These are phyloP conservation scores for Dissoconium aciculare DNA, from an alignment of 2,329 filamentous ascomycete genomes.

Conservation along the genomic window DNA sequence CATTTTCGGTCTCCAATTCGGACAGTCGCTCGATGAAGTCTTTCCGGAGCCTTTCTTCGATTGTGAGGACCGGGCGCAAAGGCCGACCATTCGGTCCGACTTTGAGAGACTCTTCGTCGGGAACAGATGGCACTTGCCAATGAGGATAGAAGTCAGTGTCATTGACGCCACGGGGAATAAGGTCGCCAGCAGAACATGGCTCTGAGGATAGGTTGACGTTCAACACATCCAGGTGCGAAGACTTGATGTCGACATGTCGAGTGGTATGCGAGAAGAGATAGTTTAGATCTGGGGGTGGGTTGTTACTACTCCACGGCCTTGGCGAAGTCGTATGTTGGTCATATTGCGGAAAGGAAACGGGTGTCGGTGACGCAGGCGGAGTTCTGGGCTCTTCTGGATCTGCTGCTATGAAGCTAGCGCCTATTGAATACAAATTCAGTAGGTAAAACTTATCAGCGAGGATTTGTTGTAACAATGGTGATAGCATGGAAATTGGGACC, in stretches of 20 bases:
- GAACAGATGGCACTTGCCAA: too few species aligned
- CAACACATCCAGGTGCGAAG: conserved; percentile 27
- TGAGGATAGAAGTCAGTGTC: conserved; percentile 27
- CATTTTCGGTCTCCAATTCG: conserved; percentile 41
- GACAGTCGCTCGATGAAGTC: conserved; percentile 34
- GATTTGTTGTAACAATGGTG: background rate
- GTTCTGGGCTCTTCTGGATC: background rate
- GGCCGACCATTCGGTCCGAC: conserved; percentile 13
- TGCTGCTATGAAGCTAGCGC: background rate
- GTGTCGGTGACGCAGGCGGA: background rate
- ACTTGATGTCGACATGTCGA: conserved; percentile 28
- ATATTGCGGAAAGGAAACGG: background rate
- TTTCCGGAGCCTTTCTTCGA: conserved; percentile 32
- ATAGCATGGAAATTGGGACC: background rate
- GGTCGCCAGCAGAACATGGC: conserved; percentile 26
- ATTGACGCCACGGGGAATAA: conserved; percentile 24
- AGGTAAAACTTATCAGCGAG: background rate
- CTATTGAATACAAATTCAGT: background rate
- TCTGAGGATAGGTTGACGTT: conserved; percentile 28
- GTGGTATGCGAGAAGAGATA: conserved; percentile 30
- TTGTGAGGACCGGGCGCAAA: conserved; percentile 30
- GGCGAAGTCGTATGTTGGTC: background rate
- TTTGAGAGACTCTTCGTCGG: conserved; percentile 17
- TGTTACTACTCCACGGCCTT: conserved; percentile 1
- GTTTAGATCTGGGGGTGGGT: conserved; percentile 26